Evolutionary conservation across 1,139 yeast genomes (phyloP).

Genomic region (Sugiyamaella neomexicana): DNA sequence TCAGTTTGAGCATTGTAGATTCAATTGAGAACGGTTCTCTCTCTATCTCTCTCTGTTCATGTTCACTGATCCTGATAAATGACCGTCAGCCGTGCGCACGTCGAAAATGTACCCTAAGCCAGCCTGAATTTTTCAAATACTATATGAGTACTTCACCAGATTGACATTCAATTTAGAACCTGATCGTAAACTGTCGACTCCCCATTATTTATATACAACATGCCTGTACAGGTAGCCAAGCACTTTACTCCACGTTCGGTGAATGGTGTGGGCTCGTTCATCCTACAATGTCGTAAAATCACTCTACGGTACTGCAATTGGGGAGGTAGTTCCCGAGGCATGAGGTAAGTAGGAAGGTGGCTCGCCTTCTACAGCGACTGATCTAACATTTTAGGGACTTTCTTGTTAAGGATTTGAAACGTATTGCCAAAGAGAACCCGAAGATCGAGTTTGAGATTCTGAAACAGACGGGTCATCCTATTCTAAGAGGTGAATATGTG

Average conservation of each 20-base stretch:
- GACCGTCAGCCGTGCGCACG: not conserved
- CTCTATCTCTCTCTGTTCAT: too few relatives aligned
- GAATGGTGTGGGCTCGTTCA: conserved; percentile 80
- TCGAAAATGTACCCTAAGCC: conserved; percentile 3
- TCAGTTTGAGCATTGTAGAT: not conserved
- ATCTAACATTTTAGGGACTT: conserved; percentile 46
- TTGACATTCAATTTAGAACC: not conserved
- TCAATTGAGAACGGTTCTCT: too few relatives aligned
- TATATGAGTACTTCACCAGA: not conserved
- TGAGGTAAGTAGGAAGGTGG: conserved; percentile 51
- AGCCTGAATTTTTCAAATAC: conserved; percentile 6
- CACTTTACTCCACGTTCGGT: conserved; percentile 44
- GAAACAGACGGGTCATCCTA: conserved; percentile 80
- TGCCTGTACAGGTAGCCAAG: conserved; percentile 33
- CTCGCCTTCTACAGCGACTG: too few relatives aligned
- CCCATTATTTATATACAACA: conserved; percentile 14
- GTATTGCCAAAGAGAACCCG: conserved; percentile 60
- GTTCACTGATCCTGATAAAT: not conserved
- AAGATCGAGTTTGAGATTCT: conserved; percentile 69
- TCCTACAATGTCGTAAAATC: conserved; percentile 71
- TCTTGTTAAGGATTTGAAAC: conserved; percentile 55
- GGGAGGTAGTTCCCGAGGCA: conserved; percentile 92
- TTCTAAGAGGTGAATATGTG: conserved; percentile 65
- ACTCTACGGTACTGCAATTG: conserved; percentile 82
- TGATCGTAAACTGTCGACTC: not conserved